These are phyloP conservation scores for Stygiomarasmius scandens DNA, from an alignment of 1,284 basidiomycete species.

Conservation along the genomic window DNA sequence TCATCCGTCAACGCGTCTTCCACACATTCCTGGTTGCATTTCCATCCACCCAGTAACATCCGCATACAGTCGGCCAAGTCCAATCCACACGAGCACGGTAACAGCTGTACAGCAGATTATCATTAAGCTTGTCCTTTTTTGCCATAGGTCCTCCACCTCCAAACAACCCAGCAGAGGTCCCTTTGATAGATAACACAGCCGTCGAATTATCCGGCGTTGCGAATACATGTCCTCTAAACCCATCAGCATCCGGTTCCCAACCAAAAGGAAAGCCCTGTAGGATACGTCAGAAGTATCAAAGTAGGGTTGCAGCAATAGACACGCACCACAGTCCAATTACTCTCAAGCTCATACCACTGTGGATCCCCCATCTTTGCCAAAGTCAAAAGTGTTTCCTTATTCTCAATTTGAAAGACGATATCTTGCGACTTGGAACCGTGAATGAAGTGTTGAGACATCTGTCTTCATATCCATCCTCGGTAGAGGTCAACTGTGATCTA, in stretches of 20 bases:
- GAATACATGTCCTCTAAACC: conserved; percentile 93
- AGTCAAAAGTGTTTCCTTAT: conserved; percentile 77
- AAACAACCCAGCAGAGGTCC: conserved; percentile 82
- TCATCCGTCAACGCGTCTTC: conserved; percentile 82
- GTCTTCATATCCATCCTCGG: neutral
- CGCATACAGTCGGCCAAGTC: conserved; percentile 95
- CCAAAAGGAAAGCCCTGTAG: conserved; percentile 88
- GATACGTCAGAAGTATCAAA: neutral
- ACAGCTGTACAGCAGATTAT: conserved; percentile 96
- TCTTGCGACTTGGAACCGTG: conserved; percentile 39
- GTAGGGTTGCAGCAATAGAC: neutral
- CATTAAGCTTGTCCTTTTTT: conserved; percentile 92
- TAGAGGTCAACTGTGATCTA: conserved; percentile 12
- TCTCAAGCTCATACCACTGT: conserved; percentile 79
- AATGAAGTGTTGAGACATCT: conserved; percentile 31
- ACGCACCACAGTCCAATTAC: conserved; percentile 67
- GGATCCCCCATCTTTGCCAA: conserved; percentile 89
- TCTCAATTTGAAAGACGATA: conserved; percentile 56
- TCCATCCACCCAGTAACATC: conserved; percentile 83
- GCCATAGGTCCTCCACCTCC: conserved; percentile 85
- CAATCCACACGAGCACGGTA: conserved; percentile 95
- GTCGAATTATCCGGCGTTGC: conserved; percentile 83
- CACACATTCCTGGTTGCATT: conserved; percentile 85
- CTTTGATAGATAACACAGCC: conserved; percentile 91
- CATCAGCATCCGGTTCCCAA: conserved; percentile 88